Evolutionary conservation across 176 grass and related monocot species (phyloP), one percentile per base, ranked within the genome.

Genomic region (Coix lacrymajobi): DNA sequence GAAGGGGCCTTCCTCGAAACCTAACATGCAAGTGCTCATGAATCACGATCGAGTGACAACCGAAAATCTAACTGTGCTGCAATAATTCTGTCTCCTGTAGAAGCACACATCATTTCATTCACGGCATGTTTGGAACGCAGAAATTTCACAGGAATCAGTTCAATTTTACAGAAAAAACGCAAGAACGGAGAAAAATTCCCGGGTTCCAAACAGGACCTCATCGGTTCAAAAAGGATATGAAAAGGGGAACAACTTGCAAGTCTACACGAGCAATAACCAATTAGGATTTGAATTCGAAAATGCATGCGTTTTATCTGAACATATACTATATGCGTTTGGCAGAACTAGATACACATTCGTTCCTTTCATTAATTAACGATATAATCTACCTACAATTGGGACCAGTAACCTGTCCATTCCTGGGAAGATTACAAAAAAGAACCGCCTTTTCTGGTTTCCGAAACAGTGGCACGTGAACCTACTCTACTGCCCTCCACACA

Each of bases 11-110:
- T 4, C 41, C 41, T 19, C 4, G 31, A 82, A 69, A 60, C 79
- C 79, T 87, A 76, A 51, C 34, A 77, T 45, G 29, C 11, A 87
- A 87, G 79, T 45, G 49, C 51, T 38, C 71, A 70, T 87, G 79
- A 87, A 60, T 46, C 62, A 70, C 5, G 44, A 33, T 2, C 5
- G 75, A 54, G 17, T 34, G 78, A 81, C 78, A 68, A 56, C 70
- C 60, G 19, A 34, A 61, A 29, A 38, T 22, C 68, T 45, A 51
- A n/a, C 69, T 46, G 15, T 33, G 37, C 58, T 13, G 77, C 33
- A 15, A 80, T 86, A 22, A 81, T 60, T 56, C 19, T 81, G 78
- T 87, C 85, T 81, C 78, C 68, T 31, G 2, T 1, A 58, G 34
- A 49, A 14, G 54, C 8, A 0, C 1, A 2, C 25, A 75, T 66